Evolutionary conservation across 1,284 basidiomycete genomes (phyloP).

Genomic region (Naganishia albida): DNA sequence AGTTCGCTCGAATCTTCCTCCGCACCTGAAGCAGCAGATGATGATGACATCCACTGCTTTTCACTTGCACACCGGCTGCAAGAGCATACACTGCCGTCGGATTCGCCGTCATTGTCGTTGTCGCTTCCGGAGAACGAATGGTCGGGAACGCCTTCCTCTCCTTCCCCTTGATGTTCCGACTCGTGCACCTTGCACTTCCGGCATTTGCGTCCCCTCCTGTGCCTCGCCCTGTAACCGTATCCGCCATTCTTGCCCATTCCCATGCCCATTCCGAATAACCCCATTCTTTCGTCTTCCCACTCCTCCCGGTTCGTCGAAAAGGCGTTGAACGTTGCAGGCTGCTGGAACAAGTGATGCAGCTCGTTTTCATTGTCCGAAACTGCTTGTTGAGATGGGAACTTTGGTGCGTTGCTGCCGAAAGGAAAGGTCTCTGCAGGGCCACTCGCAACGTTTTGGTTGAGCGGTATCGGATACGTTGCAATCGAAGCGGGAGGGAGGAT

Average conservation of each 20-base stretch:
- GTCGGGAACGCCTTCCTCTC: not conserved
- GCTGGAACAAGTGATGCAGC: constrained; percentile 36
- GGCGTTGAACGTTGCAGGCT: constrained; percentile 48
- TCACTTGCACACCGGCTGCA: constrained; percentile 26
- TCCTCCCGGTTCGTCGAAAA: constrained; percentile 42
- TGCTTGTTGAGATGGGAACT: constrained; percentile 9
- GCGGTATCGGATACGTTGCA: constrained; percentile 49
- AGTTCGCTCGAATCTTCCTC: constrained; percentile 19
- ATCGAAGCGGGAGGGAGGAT: constrained; percentile 67
- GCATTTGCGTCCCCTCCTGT: constrained; percentile 22
- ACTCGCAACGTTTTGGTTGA: constrained; percentile 4
- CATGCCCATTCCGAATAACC: constrained; percentile 33
- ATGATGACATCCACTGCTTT: constrained; percentile 27
- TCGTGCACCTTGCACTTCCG: constrained; percentile 24
- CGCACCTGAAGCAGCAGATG: constrained; percentile 13
- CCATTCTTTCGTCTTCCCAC: constrained; percentile 34
- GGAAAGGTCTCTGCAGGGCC: constrained; percentile 5
- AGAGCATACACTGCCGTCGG: constrained; percentile 17
- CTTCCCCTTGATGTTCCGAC: constrained; percentile 6
- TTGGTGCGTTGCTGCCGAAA: not conserved
- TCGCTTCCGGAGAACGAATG: constrained; percentile 26
- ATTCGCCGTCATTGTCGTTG: not conserved
- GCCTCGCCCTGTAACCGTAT: constrained; percentile 26
- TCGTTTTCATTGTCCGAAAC: constrained; percentile 27
- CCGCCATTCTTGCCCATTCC: constrained; percentile 32